Evolutionary conservation across 768 basidiomycete species (phyloP).

Genomic region (Naganishia vaughanmartiniae): DNA sequence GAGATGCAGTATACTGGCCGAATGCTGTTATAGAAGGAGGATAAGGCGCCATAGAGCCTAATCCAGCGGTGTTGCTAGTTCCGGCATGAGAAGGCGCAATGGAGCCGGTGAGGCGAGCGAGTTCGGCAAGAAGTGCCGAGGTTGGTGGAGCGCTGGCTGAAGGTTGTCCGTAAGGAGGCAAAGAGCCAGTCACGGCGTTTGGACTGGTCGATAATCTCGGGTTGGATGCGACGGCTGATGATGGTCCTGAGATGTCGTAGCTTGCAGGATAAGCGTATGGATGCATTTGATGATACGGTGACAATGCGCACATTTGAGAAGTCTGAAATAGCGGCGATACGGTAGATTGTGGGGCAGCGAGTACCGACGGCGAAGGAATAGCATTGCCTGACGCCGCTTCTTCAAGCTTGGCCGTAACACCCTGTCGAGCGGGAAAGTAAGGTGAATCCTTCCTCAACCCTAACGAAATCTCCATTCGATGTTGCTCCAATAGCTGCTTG

Average conservation of each 20-base stretch:
- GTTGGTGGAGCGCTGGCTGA: not conserved
- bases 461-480: not conserved
- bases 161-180: not conserved
- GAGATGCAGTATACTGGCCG: no score
- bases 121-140: not conserved
- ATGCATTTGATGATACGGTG: not conserved
- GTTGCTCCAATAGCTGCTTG: not conserved
- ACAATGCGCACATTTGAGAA: not conserved
- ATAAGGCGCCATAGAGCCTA: not conserved
- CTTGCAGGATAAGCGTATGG: no score
- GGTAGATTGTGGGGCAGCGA: not conserved
- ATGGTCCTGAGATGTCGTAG: no score
- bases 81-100: not conserved
- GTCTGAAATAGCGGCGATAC: not conserved
- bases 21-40: no score
- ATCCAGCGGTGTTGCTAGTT: not conserved
- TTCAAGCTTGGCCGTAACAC: not conserved
- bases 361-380: not conserved
- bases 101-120: not conserved
- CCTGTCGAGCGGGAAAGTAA: not conserved
- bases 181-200: not conserved
- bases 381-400: not conserved
- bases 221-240: no score
- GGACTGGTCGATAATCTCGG: no score
- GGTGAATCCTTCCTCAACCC: conserved; percentile 7